Base-by-base conservation (phyloP, 345 rosid genomes). In the Diplotaxis tenuifolia region DNA sequence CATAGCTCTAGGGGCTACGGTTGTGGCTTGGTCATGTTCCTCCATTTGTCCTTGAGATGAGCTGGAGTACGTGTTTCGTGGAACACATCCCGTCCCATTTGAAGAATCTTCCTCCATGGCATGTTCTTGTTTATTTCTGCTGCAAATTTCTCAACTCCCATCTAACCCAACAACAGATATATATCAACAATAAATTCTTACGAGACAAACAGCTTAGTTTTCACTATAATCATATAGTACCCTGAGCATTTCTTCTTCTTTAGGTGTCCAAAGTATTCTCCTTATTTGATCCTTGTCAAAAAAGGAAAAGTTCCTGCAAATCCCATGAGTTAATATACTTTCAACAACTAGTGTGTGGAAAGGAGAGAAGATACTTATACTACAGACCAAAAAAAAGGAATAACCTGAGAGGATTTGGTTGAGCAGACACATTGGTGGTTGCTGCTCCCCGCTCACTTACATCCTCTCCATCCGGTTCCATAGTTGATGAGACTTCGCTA, bases 1-100 rank as follows among this genome's bases (percentile, higher is more conserved):
- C 25, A 23, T 23, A 23, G 36, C 36, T 8, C 38, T 36, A 71
- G 19, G 31, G n/a, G n/a, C n/a, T n/a, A n/a, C n/a, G n/a, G 50
- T 50, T 12, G 25, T 20, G 34, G 7, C 49, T 27, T 60, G 50
- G 34, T 21, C 21, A 85, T 75, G 66, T 70, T 82, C 81, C 82
- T 87, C 95, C 95, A 90, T 62, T 90, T 92, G 73, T 88, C 91
- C 75, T 86, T 88, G 36, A 92, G 95, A 79, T 88, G 91, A 49
- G 67, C 4, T 0, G 98, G 88, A 32, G 75, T 75, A 40, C 96
- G 89, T 57, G 82, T 83, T 34, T 59, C n/a, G 38, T 86, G 34
- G 47, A 90, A 92, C 65, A 86, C 82, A 16, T 68, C 75, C 14
- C 8, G 73, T 64, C 98, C 96, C 79, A 80, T 83, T 25, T 88